A percentile compares a stretch with the other conserved stretches of the same genome.
Evolutionary conservation across 2,329 filamentous ascomycete genomes (phyloP).

Genomic region (Stemphylium beticola): DNA sequence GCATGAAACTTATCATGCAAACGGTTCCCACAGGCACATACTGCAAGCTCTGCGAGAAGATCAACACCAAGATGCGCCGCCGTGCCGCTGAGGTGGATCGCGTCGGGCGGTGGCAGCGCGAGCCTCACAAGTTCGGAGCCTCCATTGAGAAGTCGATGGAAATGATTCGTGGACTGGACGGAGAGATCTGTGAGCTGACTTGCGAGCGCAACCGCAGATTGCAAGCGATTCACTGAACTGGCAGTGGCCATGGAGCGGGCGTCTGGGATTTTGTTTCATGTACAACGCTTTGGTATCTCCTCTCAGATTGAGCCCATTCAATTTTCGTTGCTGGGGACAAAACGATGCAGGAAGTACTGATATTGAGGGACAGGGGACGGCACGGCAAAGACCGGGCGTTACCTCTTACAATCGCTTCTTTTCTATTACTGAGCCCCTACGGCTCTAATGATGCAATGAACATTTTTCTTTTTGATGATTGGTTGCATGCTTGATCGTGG

Average conservation of each 20-base stretch:
- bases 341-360: conserved; percentile 40
- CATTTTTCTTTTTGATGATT: conserved; percentile 37
- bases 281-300: conserved; percentile 37
- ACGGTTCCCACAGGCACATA: conserved; percentile 68
- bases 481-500: conserved; percentile 33
- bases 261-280: conserved; percentile 46
- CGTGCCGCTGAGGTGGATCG: conserved; percentile 76
- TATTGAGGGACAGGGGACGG: conserved; percentile 36
- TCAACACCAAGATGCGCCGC: conserved; percentile 81
- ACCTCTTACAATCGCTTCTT: conserved; percentile 47
- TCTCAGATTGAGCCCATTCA: conserved; percentile 41
- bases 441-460: conserved; percentile 44
- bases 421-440: conserved; percentile 36
- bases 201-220: conserved; percentile 57
- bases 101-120: conserved; percentile 76
- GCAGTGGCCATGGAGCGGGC: conserved; percentile 30
- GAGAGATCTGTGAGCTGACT: conserved; percentile 71
- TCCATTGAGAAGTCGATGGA: conserved; percentile 71
- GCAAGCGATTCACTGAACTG: conserved; percentile 41
- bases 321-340: conserved; percentile 36
- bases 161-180: conserved; percentile 73
- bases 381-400: conserved; percentile 41
- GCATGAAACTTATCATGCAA: conserved; percentile 84
- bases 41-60: conserved; percentile 88
- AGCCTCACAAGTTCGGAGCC: conserved; percentile 66